Conservation (phyloP, 2,329 filamentous ascomycete genomes). For the Clonostachys solani region DNA sequence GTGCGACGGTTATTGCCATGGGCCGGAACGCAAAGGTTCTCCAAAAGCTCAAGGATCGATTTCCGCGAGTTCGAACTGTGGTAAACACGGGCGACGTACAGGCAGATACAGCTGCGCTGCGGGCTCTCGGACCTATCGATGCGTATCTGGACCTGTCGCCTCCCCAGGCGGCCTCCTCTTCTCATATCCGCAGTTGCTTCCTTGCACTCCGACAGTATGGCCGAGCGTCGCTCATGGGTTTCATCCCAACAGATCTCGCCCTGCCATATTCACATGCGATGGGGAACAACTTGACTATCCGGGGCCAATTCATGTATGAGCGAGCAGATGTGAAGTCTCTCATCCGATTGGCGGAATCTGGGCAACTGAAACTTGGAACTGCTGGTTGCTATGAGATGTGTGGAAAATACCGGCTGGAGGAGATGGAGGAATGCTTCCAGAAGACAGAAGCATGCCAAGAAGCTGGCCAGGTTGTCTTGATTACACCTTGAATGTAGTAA, state of each 20-base stretch:
- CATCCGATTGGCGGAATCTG: conserved; percentile 31
- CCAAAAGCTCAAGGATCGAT: conserved; percentile 14
- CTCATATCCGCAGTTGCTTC: too few species aligned
- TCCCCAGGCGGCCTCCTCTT: conserved; percentile 10
- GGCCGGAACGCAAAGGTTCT: conserved; percentile 34
- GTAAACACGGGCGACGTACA: conserved; percentile 32
- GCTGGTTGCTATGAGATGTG: neutral
- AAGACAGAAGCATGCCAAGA: too few species aligned
- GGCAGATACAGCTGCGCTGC: conserved; percentile 21
- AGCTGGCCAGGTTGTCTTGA: too few species aligned
- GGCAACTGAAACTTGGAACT: conserved; percentile 12
- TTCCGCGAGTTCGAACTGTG: conserved; percentile 18
- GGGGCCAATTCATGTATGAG: conserved; percentile 34
- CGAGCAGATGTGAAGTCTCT: conserved; percentile 22
- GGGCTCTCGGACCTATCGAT: conserved; percentile 20
- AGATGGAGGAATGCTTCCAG: too few species aligned
- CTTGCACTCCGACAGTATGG: conserved; percentile 20
- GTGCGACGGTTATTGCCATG: conserved; percentile 46
- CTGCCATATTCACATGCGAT: conserved; percentile 22
- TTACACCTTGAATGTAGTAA: too few species aligned
- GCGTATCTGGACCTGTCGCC: conserved; percentile 43
- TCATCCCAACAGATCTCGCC: conserved; percentile 5
- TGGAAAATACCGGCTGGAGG: too few species aligned
- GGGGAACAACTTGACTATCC: conserved; percentile 22
- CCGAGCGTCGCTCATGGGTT: conserved; percentile 12